Conservation (phyloP, 192 early-diverging fungal genomes). For the Linnemannia exigua region DNA sequence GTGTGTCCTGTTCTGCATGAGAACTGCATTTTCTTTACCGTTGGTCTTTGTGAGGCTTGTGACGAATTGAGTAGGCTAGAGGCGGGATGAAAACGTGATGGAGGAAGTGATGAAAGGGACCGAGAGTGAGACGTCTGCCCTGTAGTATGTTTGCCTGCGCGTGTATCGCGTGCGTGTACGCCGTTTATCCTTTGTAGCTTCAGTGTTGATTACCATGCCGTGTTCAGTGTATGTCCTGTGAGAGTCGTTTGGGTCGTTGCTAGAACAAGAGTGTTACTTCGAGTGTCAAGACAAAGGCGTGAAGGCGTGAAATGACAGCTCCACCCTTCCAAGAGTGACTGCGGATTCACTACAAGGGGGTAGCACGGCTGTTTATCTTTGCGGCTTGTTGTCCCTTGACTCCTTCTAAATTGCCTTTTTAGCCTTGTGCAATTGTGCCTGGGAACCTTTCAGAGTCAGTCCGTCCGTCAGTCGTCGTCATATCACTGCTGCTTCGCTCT, state of each 20-base stretch:
- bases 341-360: neutral
- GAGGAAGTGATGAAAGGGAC: neutral
- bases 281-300: too few species aligned
- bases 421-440: neutral
- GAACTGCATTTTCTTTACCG: constrained; percentile 31
- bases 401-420: neutral
- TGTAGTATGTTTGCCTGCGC: neutral
- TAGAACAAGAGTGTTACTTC: too few species aligned
- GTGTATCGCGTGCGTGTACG: neutral
- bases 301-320: too few species aligned
- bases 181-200: neutral
- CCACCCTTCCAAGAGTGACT: too few species aligned
- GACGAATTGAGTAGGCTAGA: constrained; percentile 68
- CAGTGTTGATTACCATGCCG: neutral
- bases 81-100: neutral
- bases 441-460: neutral
- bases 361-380: constrained; percentile 21
- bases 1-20: neutral
- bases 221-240: neutral
- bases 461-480: neutral
- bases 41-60: constrained; percentile 61
- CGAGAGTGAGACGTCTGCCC: neutral
- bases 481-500: neutral
- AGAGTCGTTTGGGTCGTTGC: neutral
- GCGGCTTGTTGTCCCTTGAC: constrained; percentile 11